Evolutionary conservation across 1,284 basidiomycete genomes (phyloP).

Genomic region (Trichosporon asahii): DNA sequence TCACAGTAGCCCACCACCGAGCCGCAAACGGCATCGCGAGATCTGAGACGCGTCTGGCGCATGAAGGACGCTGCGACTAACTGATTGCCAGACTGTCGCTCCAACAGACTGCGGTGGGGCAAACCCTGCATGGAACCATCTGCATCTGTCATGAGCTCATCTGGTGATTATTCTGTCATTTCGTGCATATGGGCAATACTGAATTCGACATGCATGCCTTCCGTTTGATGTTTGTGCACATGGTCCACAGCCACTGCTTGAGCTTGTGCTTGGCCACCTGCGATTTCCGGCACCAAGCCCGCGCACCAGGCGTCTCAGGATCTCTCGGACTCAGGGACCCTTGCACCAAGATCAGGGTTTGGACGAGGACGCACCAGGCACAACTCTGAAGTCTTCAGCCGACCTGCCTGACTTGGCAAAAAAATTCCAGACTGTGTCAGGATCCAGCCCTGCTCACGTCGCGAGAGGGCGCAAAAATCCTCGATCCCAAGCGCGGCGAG

Average conservation of each 20-base stretch:
- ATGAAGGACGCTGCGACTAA: not conserved
- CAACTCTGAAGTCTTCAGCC: slow-evolving; percentile 1
- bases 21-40: not conserved
- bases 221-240: not conserved
- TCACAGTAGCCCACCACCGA: not conserved
- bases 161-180: not conserved
- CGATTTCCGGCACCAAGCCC: not conserved
- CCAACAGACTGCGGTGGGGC: not conserved
- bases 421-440: slow-evolving; percentile 1
- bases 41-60: not conserved
- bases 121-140: not conserved
- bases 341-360: not conserved
- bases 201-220: not conserved
- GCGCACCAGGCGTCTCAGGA: not conserved
- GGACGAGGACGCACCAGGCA: not conserved
- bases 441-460: not conserved
- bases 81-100: not conserved
- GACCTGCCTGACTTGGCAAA: slow-evolving; percentile 3
- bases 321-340: not conserved
- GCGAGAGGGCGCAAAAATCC: not conserved
- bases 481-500: slow-evolving; percentile 1
- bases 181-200: not conserved
- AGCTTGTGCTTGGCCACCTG: not conserved
- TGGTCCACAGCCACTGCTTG: not conserved
- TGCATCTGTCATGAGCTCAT: not conserved